These are phyloP conservation scores for Parathielavia hyrcaniae DNA, from an alignment of 495 filamentous ascomycete genomes.

Conservation along the genomic window DNA sequence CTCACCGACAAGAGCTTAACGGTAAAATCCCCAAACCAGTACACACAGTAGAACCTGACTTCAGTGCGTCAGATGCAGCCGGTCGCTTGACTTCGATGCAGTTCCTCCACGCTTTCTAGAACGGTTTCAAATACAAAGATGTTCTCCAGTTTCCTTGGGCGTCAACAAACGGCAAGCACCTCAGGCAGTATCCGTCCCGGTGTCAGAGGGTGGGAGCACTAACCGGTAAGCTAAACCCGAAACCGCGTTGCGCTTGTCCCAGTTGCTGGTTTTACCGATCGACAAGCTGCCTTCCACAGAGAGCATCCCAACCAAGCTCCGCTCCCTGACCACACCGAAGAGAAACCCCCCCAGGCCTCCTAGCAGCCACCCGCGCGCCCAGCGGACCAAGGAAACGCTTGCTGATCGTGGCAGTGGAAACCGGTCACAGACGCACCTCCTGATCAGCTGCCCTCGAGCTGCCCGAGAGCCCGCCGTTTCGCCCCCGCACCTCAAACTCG, in stretches of 20 bases:
- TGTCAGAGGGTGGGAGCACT: background rate
- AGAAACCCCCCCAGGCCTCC: constrained; percentile 6
- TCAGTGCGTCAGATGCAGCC: too few species aligned
- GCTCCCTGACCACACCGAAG: constrained; percentile 21
- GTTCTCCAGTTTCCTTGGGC: too few species aligned
- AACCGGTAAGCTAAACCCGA: constrained; percentile 1
- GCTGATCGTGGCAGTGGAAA: constrained; percentile 34
- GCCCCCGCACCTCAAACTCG: constrained; percentile 9
- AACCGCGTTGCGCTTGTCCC: background rate
- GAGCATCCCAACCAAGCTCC: constrained; percentile 21
- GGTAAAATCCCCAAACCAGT: too few species aligned
- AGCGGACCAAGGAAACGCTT: constrained; percentile 26
- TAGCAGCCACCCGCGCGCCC: constrained; percentile 18
- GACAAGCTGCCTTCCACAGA: constrained; percentile 24
- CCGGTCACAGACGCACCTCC: constrained; percentile 23
- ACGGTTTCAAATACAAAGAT: too few species aligned
- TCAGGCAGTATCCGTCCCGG: too few species aligned
- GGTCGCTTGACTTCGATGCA: too few species aligned
- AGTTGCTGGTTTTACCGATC: constrained; percentile 19
- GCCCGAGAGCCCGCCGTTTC: background rate
- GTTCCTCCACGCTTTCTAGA: too few species aligned
- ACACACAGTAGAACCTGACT: too few species aligned
- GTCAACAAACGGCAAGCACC: too few species aligned
- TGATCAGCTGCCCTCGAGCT: constrained; percentile 18
- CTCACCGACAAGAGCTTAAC: too few species aligned